A percentile compares a stretch with the other conserved stretches of the same genome.
phyloP scores from a whole-genome alignment of 2,329 filamentous ascomycete species.

The Pyricularia pennisetigena region DNA sequence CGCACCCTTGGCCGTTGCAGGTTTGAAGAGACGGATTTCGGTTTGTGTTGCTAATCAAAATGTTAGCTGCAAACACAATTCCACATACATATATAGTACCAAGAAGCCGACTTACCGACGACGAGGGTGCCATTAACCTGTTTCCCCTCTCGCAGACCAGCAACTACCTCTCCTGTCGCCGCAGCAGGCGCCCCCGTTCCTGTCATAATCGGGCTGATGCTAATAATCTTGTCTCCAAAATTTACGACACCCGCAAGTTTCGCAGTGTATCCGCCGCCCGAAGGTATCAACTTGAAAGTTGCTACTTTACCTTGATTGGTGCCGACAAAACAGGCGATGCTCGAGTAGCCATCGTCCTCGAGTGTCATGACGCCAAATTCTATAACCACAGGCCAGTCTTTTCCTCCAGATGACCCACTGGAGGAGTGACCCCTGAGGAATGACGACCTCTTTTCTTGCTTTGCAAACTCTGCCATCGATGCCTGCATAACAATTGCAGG shows the following conservation, averaged over 20 bases:
- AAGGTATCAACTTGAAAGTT: slow-evolving; percentile 84
- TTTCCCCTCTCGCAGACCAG: slow-evolving; percentile 62
- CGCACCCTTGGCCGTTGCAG: slow-evolving; percentile 77
- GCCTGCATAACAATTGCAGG: slow-evolving; percentile 74
- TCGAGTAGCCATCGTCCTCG: slow-evolving; percentile 91
- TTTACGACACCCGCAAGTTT: slow-evolving; percentile 58
- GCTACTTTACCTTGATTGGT: slow-evolving; percentile 75
- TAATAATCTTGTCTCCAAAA: slow-evolving; percentile 62
- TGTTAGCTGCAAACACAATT: slow-evolving; percentile 15
- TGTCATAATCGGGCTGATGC: slow-evolving; percentile 68
- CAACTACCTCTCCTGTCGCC: slow-evolving; percentile 67
- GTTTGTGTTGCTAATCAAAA: slow-evolving; percentile 45
- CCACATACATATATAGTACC: background rate
- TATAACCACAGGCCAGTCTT: slow-evolving; percentile 71
- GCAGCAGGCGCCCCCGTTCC: slow-evolving; percentile 66
- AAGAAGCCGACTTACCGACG: slow-evolving; percentile 41
- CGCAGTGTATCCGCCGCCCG: slow-evolving; percentile 61
- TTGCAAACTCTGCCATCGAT: slow-evolving; percentile 62
- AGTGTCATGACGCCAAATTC: slow-evolving; percentile 92
- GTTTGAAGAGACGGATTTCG: slow-evolving; percentile 81
- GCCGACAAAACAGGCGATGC: slow-evolving; percentile 84
- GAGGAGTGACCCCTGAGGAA: slow-evolving; percentile 50
- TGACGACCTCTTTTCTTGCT: slow-evolving; percentile 65
- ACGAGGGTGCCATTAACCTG: slow-evolving; percentile 75
- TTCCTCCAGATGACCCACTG: slow-evolving; percentile 17